These are phyloP conservation scores for Rhodosporidiobolus odoratus DNA, from an alignment of 768 basidiomycete genomes.

Conservation along the genomic window DNA sequence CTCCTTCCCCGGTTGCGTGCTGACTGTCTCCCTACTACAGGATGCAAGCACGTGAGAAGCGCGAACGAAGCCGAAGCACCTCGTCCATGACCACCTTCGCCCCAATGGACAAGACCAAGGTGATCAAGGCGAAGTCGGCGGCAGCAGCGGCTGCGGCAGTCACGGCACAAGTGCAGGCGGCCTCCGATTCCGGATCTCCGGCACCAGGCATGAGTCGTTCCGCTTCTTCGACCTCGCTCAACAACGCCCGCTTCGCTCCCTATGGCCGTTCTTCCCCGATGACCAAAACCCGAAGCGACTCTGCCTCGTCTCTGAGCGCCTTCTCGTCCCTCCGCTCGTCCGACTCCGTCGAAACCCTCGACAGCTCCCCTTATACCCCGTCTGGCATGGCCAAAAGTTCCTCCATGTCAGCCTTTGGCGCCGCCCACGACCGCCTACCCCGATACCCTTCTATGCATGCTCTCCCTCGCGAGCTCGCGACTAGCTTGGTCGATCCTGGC, in stretches of 20 bases:
- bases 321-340: conserved; percentile 10
- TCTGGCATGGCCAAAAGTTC: conserved; percentile 1
- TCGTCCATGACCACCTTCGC: background rate
- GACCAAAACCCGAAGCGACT: conserved; percentile 35
- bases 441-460: background rate
- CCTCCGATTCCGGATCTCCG: background rate
- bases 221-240: conserved; percentile 26
- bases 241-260: conserved; percentile 17
- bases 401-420: background rate
- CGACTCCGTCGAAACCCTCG: conserved; percentile 1
- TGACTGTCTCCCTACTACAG: background rate
- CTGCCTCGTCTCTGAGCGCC: conserved; percentile 14
- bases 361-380: background rate
- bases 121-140: conserved; percentile 2
- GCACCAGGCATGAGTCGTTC: conserved; percentile 11
- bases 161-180: background rate
- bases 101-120: background rate
- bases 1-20: background rate
- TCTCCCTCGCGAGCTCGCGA: conserved; percentile 5
- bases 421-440: background rate
- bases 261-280: conserved; percentile 25
- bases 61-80: conserved; percentile 8
- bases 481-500: background rate
- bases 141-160: background rate
- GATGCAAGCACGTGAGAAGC: conserved; percentile 32